Base-by-base conservation (phyloP, 2,329 filamentous ascomycete genomes). In the Hypoxylon sp. region DNA sequence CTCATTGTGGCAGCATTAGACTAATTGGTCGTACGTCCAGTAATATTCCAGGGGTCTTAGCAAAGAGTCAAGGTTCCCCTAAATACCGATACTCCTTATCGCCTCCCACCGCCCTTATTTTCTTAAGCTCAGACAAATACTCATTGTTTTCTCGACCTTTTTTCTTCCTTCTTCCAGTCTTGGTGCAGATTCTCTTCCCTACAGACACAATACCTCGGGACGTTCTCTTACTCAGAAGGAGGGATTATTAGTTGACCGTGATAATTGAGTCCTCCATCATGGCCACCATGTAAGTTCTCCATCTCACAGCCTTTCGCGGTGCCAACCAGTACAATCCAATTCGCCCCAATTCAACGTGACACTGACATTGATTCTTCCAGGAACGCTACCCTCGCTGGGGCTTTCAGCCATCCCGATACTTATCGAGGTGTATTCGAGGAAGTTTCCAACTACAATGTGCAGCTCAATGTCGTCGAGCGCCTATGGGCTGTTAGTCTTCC, bases 401-500 rank as follows among this genome's bases (percentile, higher is more conserved):
- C 78, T 65, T 77, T 84, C 57, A 83, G 81, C 77, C 78, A 82
- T 68, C 80, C 81, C 46, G 77, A 80, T 64, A 80, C 81, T 70
- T 87, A 87, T 75, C 79, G 86, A 41, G 80, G 78, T 70, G 85
- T 89, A 67, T 84, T 87, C 73, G 85, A 89, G 68, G 86, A 89
- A 75, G 83, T 90, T 20, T 82, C 85, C 74, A 88, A 88, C 76
- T 85, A 87, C 84, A 95, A 97, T 86, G 86, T 96, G 60, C 87
- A 93, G 71, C 88, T 99, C 75, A 97, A 93, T 79, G 84, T 92
- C 68, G 82, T 89, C 74, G 95, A 99, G 85, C 89, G 90, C 75
- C 84, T 97, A 70, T 99, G 95, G 95, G 91, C 92, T 51, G 87
- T 89, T 83, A 75, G 87, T 86, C 63, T 56, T 30, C 60, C 62